These are phyloP conservation scores for Chloris gayana DNA, from an alignment of 176 grass and related monocot genomes.

Conservation along the genomic window DNA sequence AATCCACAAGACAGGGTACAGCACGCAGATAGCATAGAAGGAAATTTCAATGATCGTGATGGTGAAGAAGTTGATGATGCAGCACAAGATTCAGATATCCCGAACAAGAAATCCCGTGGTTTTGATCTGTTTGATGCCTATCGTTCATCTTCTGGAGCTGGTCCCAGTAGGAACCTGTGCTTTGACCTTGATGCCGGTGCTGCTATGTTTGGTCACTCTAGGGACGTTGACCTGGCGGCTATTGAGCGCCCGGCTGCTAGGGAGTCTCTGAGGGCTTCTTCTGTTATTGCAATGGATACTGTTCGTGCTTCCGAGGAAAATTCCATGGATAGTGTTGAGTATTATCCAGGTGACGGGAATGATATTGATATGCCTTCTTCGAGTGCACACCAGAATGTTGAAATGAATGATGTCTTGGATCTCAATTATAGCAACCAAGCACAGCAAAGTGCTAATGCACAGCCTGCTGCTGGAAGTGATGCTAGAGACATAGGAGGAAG, in stretches of 20 bases:
- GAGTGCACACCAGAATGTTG: slow-evolving; percentile 64
- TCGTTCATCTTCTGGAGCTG: slow-evolving; percentile 77
- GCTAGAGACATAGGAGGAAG: slow-evolving; percentile 88
- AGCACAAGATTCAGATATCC: slow-evolving; percentile 75
- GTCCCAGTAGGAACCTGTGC: slow-evolving; percentile 81
- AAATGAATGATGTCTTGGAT: slow-evolving; percentile 85
- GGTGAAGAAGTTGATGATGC: slow-evolving; percentile 94
- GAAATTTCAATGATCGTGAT: slow-evolving; percentile 86
- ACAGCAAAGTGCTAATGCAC: slow-evolving; percentile 84
- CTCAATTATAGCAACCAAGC: slow-evolving; percentile 93
- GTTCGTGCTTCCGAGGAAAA: slow-evolving; percentile 61
- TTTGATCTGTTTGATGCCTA: slow-evolving; percentile 77
- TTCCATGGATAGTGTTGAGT: slow-evolving; percentile 99
- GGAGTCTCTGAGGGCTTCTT: slow-evolving; percentile 80
- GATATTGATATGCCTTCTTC: slow-evolving; percentile 85
- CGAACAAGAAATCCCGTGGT: slow-evolving; percentile 65
- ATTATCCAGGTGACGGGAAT: slow-evolving; percentile 76
- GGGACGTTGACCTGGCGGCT: slow-evolving; percentile 48
- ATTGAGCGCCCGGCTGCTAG: slow-evolving; percentile 56
- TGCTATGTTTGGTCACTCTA: slow-evolving; percentile 56
- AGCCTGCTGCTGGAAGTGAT: slow-evolving; percentile 81
- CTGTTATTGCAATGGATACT: slow-evolving; percentile 94
- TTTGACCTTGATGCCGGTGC: slow-evolving; percentile 65
- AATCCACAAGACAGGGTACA: slow-evolving; percentile 74
- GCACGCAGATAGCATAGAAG: slow-evolving; percentile 88